These are phyloP conservation scores for Amphibolis antarctica DNA, from an alignment of 106 monocot species.

Conservation along the genomic window DNA sequence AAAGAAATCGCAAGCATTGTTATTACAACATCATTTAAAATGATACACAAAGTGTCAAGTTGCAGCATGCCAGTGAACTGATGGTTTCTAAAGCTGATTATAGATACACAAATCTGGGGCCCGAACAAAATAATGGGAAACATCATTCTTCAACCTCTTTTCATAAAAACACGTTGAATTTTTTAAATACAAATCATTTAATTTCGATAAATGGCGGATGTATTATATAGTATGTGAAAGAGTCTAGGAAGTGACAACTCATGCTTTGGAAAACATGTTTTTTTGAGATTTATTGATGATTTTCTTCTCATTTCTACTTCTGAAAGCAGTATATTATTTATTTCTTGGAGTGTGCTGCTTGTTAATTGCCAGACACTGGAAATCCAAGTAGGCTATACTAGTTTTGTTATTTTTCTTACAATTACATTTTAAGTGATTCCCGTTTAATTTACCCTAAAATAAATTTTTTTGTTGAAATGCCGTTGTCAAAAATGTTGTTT, in stretches of 20 bases:
- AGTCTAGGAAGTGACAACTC: background rate
- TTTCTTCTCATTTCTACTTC: slow-evolving; percentile 85
- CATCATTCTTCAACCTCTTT: background rate
- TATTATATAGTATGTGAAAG: background rate
- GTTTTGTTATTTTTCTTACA: slow-evolving; percentile 25
- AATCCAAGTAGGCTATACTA: slow-evolving; percentile 91
- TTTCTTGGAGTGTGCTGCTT: slow-evolving; percentile 92
- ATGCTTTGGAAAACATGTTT: slow-evolving; percentile 19
- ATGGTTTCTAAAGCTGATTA: background rate
- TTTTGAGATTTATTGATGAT: slow-evolving; percentile 76
- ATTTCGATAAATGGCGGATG: too few relatives aligned
- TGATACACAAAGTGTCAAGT: background rate
- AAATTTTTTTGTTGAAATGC: too few relatives aligned
- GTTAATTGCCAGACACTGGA: slow-evolving; percentile 68
- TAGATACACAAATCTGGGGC: background rate
- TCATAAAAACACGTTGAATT: background rate
- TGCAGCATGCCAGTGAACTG: background rate
- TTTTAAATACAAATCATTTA: too few relatives aligned
- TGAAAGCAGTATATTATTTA: slow-evolving; percentile 50
- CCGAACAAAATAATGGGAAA: background rate
- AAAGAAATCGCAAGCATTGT: slow-evolving; percentile 11
- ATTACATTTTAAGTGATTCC: background rate
- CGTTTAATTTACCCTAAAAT: too few relatives aligned
- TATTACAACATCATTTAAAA: background rate
- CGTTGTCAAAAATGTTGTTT: too few relatives aligned